A percentile compares a stretch with the other conserved stretches of the same genome.
These are phyloP conservation scores for Umbellularia californica DNA, from an alignment of 164 flowering plant species.

Conservation along the genomic window DNA sequence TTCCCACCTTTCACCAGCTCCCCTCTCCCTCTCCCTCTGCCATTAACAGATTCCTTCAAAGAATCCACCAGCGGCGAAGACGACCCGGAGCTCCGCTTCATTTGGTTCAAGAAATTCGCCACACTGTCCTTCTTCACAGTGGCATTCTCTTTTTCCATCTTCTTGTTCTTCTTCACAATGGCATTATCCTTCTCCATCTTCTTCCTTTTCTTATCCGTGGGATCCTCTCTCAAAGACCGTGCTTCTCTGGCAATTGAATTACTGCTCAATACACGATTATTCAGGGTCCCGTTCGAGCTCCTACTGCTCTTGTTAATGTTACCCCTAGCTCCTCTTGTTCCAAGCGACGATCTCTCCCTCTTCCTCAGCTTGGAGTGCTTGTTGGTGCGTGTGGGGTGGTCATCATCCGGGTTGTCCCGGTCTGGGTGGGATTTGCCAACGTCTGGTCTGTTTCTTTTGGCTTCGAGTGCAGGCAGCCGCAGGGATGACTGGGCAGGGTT, in stretches of 20 bases:
- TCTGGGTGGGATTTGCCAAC: conserved; percentile 2
- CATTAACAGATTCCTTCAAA: conserved; percentile 1
- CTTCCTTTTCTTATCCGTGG: neutral
- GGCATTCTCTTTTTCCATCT: neutral
- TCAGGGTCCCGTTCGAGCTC: neutral
- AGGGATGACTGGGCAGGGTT: conserved; percentile 5
- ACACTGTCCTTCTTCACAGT: conserved; percentile 53
- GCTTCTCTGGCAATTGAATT: conserved; percentile 7
- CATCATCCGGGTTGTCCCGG: conserved; percentile 5
- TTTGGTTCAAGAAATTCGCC: conserved; percentile 68
- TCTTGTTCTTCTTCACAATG: neutral
- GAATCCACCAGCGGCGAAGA: conserved; percentile 14
- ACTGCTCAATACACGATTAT: conserved; percentile 8
- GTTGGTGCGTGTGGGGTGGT: conserved; percentile 8
- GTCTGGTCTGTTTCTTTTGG: neutral
- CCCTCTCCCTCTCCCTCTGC: neutral
- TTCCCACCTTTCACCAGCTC: conserved; percentile 16
- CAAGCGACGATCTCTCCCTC: conserved; percentile 17
- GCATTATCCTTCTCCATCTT: neutral
- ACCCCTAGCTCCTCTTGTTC: neutral
- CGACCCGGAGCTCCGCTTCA: conserved; percentile 43
- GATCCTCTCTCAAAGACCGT: conserved; percentile 4
- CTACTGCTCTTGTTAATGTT: neutral
- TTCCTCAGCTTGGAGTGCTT: conserved; percentile 2
- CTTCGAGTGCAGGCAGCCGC: neutral